Evolutionary conservation across 495 filamentous ascomycete genomes (phyloP).

Genomic region (Emericellopsis terricola): DNA sequence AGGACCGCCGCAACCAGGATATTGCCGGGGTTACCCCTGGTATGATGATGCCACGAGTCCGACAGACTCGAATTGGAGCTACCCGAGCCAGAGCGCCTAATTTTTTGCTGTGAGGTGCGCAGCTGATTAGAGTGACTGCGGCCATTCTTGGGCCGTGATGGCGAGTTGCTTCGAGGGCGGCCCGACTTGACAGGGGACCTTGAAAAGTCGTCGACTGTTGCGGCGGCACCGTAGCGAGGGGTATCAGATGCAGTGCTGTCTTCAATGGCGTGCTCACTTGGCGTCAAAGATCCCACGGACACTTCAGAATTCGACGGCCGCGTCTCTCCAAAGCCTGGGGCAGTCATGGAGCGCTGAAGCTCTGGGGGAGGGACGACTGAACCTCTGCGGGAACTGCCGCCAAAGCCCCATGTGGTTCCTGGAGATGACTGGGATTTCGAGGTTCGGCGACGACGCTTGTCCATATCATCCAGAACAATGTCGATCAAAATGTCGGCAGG

Average conservation of each 20-base stretch:
- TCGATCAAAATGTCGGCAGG: constrained; percentile 76
- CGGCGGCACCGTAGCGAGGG: constrained; percentile 19
- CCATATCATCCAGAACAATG: constrained; percentile 91
- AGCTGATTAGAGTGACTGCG: constrained; percentile 37
- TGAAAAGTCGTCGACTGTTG: constrained; percentile 20
- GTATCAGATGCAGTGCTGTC: constrained; percentile 11
- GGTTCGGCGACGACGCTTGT: constrained; percentile 71
- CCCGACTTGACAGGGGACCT: constrained; percentile 18
- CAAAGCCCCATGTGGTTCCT: constrained; percentile 41
- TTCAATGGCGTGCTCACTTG: constrained; percentile 20
- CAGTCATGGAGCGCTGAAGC: constrained; percentile 36
- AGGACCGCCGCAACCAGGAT: constrained; percentile 45
- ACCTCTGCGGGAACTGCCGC: constrained; percentile 37
- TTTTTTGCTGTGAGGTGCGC: constrained; percentile 40
- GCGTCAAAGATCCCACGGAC: constrained; percentile 21
- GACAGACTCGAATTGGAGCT: constrained; percentile 84
- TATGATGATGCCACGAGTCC: constrained; percentile 41
- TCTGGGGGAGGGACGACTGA: constrained; percentile 36
- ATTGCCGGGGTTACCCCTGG: constrained; percentile 52
- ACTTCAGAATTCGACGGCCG: constrained; percentile 25
- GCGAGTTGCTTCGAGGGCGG: constrained; percentile 60
- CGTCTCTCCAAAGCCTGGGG: constrained; percentile 46
- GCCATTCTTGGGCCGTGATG: constrained; percentile 52
- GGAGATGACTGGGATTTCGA: constrained; percentile 72
- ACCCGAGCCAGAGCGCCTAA: constrained; percentile 72